phyloP scores from a whole-genome alignment of 108 stramenopile species.

The Nitzschia palea region DNA sequence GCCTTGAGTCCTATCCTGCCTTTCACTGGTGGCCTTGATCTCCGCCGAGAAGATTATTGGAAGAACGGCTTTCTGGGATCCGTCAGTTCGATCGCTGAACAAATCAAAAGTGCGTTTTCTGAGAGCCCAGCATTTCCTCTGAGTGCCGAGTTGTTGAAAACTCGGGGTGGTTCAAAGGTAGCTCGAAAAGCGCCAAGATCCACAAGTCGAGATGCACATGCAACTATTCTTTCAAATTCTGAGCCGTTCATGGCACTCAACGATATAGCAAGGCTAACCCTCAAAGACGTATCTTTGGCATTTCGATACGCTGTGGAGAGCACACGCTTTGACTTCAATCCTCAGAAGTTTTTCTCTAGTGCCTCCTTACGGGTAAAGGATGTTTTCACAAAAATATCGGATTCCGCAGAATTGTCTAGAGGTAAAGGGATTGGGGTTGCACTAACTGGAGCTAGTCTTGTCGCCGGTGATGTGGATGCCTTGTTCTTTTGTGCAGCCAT shows the following conservation, averaged over 20 bases:
- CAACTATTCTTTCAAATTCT: conserved; percentile 27
- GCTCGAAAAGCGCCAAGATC: conserved; percentile 7
- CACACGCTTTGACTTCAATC: conserved; percentile 30
- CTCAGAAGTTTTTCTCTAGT: conserved; percentile 26
- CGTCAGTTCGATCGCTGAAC: conserved; percentile 22
- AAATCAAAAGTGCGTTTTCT: conserved; percentile 32
- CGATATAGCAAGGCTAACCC: conserved; percentile 52
- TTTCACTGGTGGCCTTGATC: conserved; percentile 59
- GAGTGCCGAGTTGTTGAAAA: conserved; percentile 4
- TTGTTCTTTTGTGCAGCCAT: conserved; percentile 65
- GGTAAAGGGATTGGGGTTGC: conserved; percentile 36
- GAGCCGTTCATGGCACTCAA: conserved; percentile 48
- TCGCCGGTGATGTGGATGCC: conserved; percentile 54
- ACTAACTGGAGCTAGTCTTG: not conserved
- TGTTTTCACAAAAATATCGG: conserved; percentile 33
- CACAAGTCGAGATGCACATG: conserved; percentile 1
- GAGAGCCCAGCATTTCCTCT: not conserved
- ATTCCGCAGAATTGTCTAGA: conserved; percentile 36
- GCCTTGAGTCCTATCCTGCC: conserved; percentile 56
- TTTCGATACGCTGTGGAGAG: conserved; percentile 49
- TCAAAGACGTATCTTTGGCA: conserved; percentile 45
- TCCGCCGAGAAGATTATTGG: conserved; percentile 48
- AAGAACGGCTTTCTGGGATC: conserved; percentile 23
- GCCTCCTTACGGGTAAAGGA: conserved; percentile 30
- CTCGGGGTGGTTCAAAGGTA: conserved; percentile 28